Evolutionary conservation across 352 stramenopile species (phyloP), one percentile per base, ranked within the genome.

Genomic region (Globisporangium parvum): DNA sequence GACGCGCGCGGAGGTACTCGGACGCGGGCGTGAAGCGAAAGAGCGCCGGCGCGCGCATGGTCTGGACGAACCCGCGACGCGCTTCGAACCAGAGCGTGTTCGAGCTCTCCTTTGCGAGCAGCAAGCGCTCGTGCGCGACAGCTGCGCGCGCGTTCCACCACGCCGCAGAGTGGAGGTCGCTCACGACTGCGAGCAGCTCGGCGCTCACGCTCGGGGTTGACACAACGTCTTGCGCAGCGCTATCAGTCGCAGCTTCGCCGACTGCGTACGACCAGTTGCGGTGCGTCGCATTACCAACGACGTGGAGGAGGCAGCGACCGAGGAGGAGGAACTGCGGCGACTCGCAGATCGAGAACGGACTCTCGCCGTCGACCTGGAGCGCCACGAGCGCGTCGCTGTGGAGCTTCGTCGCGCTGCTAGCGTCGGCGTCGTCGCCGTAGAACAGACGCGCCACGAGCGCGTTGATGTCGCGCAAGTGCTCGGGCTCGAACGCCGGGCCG

Each of bases 1-100:
- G 73, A 20, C 72, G 77, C 54, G 82, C 80, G 18, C 64, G 70
- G 21, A 91, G 59, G 59, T 90, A 89, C 51, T 81, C 62, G 20
- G 71, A 71, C 12, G 70, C 48, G 2, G 56, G 60, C 53, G 66
- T 70, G 11, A 35, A 35, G 31, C 52, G 49, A 49, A 86, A 88
- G 2, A 88, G 69, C 18, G 70, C 56, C 3, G 42, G 21, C 15
- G 66, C 40, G 26, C 56, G 67, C 20, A 87, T 50, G 21, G 70
- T 77, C 41, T 73, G 55, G n/a, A 77, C 59, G 50, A 85, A 89
- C 26, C 74, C 75, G 46, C 79, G 74, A 2, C 73, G 72, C 56
- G 70, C 73, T 65, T 93, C 83, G 57, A 77, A 86, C 83, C 83
- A 93, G 21, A 93, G 62, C 37, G 80, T 91, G 60, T 87, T 89